phyloP scores from a whole-genome alignment of 139 green algal species.

The Chlorella sp. region DNA sequence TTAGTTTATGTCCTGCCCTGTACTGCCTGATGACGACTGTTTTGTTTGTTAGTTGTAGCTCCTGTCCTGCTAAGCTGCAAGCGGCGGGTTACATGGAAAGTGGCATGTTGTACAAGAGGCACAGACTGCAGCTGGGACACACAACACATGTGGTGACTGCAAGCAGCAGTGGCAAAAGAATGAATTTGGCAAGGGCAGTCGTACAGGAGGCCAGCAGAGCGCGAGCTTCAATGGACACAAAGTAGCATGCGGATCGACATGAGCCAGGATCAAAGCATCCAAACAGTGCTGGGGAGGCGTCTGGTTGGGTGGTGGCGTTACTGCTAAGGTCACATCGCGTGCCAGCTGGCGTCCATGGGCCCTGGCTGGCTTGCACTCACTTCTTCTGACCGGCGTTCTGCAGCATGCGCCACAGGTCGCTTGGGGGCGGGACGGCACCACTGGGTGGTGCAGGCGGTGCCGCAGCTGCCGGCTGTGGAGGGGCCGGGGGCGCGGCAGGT shows the following conservation, averaged over 20 bases:
- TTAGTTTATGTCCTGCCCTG: too few species aligned
- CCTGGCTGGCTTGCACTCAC: neutral
- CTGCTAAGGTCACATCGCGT: neutral
- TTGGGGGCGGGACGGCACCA: neutral
- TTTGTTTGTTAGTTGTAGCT: too few species aligned
- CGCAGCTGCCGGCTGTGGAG: neutral
- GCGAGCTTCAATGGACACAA: neutral
- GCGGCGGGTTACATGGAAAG: too few species aligned
- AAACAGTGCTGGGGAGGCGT: too few species aligned
- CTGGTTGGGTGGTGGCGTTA: too few species aligned
- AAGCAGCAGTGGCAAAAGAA: too few species aligned
- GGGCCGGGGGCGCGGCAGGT: neutral
- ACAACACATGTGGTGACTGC: too few species aligned
- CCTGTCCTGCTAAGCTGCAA: too few species aligned
- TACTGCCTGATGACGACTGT: too few species aligned
- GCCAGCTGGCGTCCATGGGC: neutral
- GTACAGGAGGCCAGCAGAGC: neutral
- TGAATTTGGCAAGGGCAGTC: too few species aligned
- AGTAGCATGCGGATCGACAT: neutral
- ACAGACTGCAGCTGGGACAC: too few species aligned
- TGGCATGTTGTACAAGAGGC: too few species aligned
- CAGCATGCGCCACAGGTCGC: constrained; percentile 17
- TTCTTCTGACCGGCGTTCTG: neutral
- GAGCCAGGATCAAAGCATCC: neutral
- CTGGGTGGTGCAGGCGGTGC: neutral